Conservation (phyloP, 106 monocot genomes). For the Platanthera guangdongensis region DNA sequence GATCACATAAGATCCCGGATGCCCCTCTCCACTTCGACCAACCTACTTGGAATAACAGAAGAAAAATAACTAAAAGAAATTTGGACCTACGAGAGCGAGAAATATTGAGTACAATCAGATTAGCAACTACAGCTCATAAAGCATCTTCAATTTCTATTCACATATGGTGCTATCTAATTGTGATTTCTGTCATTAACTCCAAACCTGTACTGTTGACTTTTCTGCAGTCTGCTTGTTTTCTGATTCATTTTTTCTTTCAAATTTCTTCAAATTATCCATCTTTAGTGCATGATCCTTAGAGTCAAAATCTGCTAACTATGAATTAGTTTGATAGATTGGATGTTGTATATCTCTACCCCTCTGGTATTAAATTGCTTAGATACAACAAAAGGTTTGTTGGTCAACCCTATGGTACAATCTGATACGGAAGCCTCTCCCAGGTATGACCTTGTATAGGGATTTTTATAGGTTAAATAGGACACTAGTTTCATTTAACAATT, state of each 20-base stretch:
- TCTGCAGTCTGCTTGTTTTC: neutral
- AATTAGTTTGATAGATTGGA: neutral
- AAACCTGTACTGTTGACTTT: neutral
- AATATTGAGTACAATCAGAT: neutral
- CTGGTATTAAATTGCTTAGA: neutral
- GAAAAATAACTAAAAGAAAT: neutral
- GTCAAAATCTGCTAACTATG: neutral
- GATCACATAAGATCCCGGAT: too few species aligned
- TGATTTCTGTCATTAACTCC: neutral
- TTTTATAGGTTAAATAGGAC: neutral
- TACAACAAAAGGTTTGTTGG: neutral
- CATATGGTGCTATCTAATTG: neutral
- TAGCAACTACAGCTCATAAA: neutral
- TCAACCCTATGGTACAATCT: neutral
- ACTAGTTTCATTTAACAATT: neutral
- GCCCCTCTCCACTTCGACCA: too few species aligned
- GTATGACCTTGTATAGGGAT: neutral
- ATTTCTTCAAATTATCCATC: neutral
- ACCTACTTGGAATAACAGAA: neutral
- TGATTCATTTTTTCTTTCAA: neutral
- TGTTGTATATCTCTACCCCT: neutral
- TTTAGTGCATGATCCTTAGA: neutral
- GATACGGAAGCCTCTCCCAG: neutral
- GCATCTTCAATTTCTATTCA: neutral
- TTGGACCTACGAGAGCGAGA: neutral